These are phyloP conservation scores for Leishmania gerbilli DNA, from an alignment of 208 protist genomes.

Conservation along the genomic window DNA sequence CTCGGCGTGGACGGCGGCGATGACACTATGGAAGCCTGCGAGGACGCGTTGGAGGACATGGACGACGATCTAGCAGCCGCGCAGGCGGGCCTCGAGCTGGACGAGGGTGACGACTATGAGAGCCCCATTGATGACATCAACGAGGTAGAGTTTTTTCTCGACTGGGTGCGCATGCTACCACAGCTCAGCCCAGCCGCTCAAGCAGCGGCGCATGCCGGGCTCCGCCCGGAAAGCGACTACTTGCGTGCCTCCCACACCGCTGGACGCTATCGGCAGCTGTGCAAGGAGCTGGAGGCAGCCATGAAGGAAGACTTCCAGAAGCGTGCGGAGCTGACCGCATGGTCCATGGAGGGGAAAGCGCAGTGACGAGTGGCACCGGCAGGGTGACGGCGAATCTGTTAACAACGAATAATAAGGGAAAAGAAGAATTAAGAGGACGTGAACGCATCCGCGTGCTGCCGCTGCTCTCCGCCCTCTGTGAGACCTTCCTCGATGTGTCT, in stretches of 20 bases:
- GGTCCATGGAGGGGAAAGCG: neutral
- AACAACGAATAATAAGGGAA: neutral
- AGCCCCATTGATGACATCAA: constrained; percentile 90
- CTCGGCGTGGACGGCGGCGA: constrained; percentile 45
- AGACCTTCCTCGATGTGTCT: neutral
- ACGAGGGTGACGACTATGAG: constrained; percentile 87
- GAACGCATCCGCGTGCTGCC: neutral
- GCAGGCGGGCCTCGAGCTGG: constrained; percentile 32
- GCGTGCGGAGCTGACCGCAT: constrained; percentile 30
- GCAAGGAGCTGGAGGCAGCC: constrained; percentile 54
- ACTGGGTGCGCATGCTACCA: constrained; percentile 29
- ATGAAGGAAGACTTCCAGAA: constrained; percentile 52
- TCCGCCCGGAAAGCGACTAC: constrained; percentile 46
- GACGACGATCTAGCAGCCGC: constrained; percentile 22
- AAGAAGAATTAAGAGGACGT: neutral
- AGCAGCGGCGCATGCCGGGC: constrained; percentile 24
- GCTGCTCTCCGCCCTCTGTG: neutral
- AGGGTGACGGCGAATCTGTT: neutral
- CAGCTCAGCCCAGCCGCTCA: constrained; percentile 25
- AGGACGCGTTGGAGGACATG: constrained; percentile 46
- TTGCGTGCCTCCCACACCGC: constrained; percentile 44
- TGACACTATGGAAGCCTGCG: constrained; percentile 39
- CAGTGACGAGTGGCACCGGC: neutral
- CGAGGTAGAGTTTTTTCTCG: constrained; percentile 66
- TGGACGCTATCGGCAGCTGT: constrained; percentile 50